These are phyloP conservation scores for Aquilaria yunnanensis DNA, from an alignment of 345 rosid species.

Conservation along the genomic window DNA sequence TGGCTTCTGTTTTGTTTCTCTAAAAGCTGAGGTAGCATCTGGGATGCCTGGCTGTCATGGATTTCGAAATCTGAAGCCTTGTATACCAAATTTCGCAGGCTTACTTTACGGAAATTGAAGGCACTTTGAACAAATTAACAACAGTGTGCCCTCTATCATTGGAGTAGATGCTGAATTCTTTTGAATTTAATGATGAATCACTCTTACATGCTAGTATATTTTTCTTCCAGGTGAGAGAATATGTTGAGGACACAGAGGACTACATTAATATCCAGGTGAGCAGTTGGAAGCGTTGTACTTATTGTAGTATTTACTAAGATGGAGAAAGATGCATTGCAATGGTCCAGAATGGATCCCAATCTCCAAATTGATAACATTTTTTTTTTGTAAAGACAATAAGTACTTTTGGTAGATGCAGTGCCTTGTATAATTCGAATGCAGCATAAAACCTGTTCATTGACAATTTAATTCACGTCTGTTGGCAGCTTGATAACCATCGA, in stretches of 20 bases:
- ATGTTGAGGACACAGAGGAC: slow-evolving; percentile 80
- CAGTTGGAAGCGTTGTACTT: neutral
- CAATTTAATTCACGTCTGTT: slow-evolving; percentile 7
- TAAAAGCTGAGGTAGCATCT: neutral
- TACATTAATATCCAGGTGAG: slow-evolving; percentile 64
- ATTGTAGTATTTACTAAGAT: neutral
- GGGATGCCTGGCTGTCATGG: too few relatives aligned
- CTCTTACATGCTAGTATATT: slow-evolving; percentile 9
- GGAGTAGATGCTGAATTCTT: slow-evolving; percentile 6
- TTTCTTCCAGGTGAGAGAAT: slow-evolving; percentile 52
- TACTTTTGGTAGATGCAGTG: too few relatives aligned
- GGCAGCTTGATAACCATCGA: slow-evolving; percentile 72
- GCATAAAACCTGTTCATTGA: neutral
- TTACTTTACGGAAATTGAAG: slow-evolving; percentile 54
- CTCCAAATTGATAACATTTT: too few relatives aligned
- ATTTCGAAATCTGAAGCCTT: neutral
- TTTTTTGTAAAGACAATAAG: too few relatives aligned
- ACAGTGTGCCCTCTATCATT: slow-evolving; percentile 25
- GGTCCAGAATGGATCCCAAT: neutral
- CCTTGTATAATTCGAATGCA: too few relatives aligned
- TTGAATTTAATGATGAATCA: neutral
- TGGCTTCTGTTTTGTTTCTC: neutral
- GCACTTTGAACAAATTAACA: slow-evolving; percentile 47
- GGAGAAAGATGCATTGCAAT: slow-evolving; percentile 3
- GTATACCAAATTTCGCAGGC: slow-evolving; percentile 33